phyloP scores from a whole-genome alignment of 108 stramenopile genomes.

The Licmophora abbreviata region DNA sequence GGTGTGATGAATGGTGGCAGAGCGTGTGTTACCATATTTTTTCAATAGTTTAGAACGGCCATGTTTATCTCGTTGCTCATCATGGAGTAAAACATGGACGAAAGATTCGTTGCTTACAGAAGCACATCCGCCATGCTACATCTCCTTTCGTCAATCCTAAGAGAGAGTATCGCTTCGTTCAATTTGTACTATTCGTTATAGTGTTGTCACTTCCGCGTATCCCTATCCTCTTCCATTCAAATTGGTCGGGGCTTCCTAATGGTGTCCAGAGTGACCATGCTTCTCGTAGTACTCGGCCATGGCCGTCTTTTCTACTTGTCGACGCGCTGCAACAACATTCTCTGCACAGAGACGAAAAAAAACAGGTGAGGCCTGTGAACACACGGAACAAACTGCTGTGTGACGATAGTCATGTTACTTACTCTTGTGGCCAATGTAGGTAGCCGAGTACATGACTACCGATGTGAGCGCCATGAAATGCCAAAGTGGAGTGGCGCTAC shows the following conservation, averaged over 20 bases:
- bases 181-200: too few species aligned
- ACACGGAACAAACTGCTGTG: not conserved
- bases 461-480: slow-evolving; percentile 45
- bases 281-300: slow-evolving; percentile 29
- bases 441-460: slow-evolving; percentile 45
- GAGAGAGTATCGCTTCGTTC: too few species aligned
- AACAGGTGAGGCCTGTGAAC: not conserved
- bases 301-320: slow-evolving; percentile 27
- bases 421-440: slow-evolving; percentile 42
- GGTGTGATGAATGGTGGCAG: too few species aligned
- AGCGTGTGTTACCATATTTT: too few species aligned
- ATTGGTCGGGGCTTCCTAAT: slow-evolving; percentile 11
- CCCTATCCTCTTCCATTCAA: too few species aligned
- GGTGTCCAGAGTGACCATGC: slow-evolving; percentile 29
- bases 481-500: slow-evolving; percentile 38
- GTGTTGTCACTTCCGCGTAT: too few species aligned
- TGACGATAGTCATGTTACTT: slow-evolving; percentile 6
- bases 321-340: slow-evolving; percentile 16
- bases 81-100: not conserved
- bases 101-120: too few species aligned
- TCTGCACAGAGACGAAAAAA: slow-evolving; percentile 7
- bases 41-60: too few species aligned
- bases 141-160: too few species aligned
- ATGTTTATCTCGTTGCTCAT: not conserved
- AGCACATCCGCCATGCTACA: too few species aligned